A percentile compares a stretch with the other conserved stretches of the same genome.
These are phyloP conservation scores for Ogataea pini DNA, from an alignment of 805 yeast genomes.

Conservation along the genomic window DNA sequence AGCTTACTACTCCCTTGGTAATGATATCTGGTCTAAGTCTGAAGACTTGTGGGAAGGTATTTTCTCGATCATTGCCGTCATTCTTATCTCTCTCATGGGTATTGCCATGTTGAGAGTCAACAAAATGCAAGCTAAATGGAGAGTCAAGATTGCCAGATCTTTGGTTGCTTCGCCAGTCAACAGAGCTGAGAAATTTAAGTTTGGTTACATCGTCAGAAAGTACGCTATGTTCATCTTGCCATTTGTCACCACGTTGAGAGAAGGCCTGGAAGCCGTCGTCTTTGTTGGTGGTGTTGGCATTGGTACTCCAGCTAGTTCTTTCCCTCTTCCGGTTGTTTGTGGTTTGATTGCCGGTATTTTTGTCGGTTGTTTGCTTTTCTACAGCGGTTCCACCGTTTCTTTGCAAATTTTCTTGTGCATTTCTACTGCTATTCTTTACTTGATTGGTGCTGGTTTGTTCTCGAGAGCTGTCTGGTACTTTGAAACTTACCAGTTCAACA, in stretches of 20 bases:
- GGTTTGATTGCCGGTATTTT: constrained; percentile 79
- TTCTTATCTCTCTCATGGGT: constrained; percentile 92
- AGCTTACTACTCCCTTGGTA: constrained; percentile 77
- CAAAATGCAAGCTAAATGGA: constrained; percentile 97
- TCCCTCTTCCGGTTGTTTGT: constrained; percentile 89
- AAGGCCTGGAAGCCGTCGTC: constrained; percentile 95
- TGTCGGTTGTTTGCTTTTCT: constrained; percentile 73
- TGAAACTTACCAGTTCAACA: constrained; percentile 64
- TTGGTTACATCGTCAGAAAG: constrained; percentile 62
- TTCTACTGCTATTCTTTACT: constrained; percentile 85
- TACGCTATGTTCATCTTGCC: constrained; percentile 91
- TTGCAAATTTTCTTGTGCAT: constrained; percentile 82
- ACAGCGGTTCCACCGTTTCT: constrained; percentile 80
- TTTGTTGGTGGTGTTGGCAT: constrained; percentile 96
- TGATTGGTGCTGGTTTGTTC: constrained; percentile 89
- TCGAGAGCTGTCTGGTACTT: constrained; percentile 93
- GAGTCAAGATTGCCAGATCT: constrained; percentile 88
- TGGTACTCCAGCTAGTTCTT: constrained; percentile 51
- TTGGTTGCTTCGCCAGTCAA: constrained; percentile 58
- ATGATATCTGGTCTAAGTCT: constrained; percentile 80
- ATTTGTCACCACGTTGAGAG: constrained; percentile 88
- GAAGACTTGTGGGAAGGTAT: constrained; percentile 98
- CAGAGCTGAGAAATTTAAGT: constrained; percentile 50
- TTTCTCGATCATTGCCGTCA: constrained; percentile 85
- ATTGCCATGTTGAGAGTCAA: constrained; percentile 93